phyloP scores from a whole-genome alignment of 2,329 filamentous ascomycete genomes.

The Kalmusia sp. region DNA sequence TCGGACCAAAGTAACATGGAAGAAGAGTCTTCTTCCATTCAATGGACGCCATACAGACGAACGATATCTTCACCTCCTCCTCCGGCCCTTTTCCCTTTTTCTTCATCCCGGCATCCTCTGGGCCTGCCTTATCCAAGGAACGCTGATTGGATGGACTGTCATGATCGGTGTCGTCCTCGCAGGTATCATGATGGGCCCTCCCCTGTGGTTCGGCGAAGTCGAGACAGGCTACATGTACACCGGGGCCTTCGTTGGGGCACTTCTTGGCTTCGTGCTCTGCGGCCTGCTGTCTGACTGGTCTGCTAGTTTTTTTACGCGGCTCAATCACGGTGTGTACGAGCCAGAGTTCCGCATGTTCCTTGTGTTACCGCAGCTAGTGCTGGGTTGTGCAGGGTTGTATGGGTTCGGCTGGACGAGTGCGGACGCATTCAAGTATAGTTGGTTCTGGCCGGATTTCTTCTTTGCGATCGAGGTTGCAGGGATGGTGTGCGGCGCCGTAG shows the following conservation, averaged over 20 bases:
- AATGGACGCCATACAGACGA: slow-evolving; percentile 84
- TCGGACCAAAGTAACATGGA: slow-evolving; percentile 63
- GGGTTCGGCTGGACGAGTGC: slow-evolving; percentile 80
- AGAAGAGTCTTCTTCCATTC: slow-evolving; percentile 71
- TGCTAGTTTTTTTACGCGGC: slow-evolving; percentile 72
- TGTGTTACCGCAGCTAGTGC: slow-evolving; percentile 80
- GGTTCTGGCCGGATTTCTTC: slow-evolving; percentile 78
- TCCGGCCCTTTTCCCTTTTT: slow-evolving; percentile 82
- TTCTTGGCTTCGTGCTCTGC: slow-evolving; percentile 78
- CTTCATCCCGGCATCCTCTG: slow-evolving; percentile 86
- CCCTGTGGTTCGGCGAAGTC: slow-evolving; percentile 83
- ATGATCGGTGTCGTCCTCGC: slow-evolving; percentile 86
- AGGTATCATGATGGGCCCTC: slow-evolving; percentile 80
- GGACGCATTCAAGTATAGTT: slow-evolving; percentile 68
- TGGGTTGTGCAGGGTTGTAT: slow-evolving; percentile 80
- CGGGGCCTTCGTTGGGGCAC: slow-evolving; percentile 82
- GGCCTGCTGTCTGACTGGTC: slow-evolving; percentile 77
- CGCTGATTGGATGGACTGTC: slow-evolving; percentile 94
- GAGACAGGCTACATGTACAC: slow-evolving; percentile 81
- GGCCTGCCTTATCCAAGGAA: slow-evolving; percentile 82
- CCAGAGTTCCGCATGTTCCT: slow-evolving; percentile 89
- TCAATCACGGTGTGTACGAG: slow-evolving; percentile 84
- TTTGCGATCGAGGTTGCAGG: slow-evolving; percentile 84
- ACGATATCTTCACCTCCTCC: slow-evolving; percentile 68
- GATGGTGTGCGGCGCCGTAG: slow-evolving; percentile 91